Base-by-base conservation (phyloP, 768 basidiomycete species). In the Agaricus blazei region DNA sequence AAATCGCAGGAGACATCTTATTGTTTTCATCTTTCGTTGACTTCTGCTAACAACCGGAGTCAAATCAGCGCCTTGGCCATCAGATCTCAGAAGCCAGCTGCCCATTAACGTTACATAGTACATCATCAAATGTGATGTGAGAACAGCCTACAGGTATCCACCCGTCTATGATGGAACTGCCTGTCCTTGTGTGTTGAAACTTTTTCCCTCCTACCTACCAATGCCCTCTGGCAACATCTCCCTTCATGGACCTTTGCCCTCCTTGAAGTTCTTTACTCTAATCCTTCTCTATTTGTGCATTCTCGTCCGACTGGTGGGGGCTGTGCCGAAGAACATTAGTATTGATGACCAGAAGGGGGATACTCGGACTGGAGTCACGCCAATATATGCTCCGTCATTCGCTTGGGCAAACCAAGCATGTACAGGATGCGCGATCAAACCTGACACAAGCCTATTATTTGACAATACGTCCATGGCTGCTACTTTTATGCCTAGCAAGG, bases 291-390 rank as follows among this genome's bases (percentile, higher is more conserved):
- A 28, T 7, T 14, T 55, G 9, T 52, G 4, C 28, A 11, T 34
- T 8, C 24, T 41, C 9, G 40, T 28, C 6, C 54, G 31, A 29
- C 46, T 23, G n/a, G 54, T 48, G 9, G 48, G n/a, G 3, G 54
- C 54, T 14, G 47, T 31, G 7, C 27, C 3, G 19, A 48, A 38
- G 42, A 72, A 72, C 56, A 56, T 64, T 19, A 72, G 71, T 0
- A 72, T 74, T 29, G 73, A 74, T 46, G 73, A 74, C 58, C 62
- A 61, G 11, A 60, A 63, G 48, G 72, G 72, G 4, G 72, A 74
- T 52, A 60, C 61, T 4, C 58, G 56, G 26, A 72, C 70, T n/a
- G 61, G 64, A 2, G 29, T 43, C 7, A 49, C 44, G 11, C 69
- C 69, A 28, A 56, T 52, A 4, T 74, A 65, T 57, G 15, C 50